Conservation (phyloP, 805 yeast genomes). For the Ogataea methanolica region DNA sequence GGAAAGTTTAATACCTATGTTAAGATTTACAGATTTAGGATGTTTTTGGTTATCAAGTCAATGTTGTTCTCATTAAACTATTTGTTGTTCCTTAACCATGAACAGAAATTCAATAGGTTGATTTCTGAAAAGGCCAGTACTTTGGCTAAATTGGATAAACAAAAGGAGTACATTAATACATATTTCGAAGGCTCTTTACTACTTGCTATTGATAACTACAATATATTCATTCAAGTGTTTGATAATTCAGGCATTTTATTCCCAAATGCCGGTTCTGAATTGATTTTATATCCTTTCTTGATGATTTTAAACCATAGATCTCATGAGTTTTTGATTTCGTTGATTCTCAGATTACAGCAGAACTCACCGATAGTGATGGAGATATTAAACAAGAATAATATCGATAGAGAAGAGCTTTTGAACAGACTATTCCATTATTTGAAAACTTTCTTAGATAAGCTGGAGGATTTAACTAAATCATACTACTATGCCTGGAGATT, state of each 20-base stretch:
- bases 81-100: constrained; percentile 36
- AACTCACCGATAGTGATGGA: constrained; percentile 31
- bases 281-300: constrained; percentile 44
- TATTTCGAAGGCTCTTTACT: constrained; percentile 33
- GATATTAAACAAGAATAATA: constrained; percentile 29
- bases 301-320: constrained; percentile 52
- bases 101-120: constrained; percentile 30
- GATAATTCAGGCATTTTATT: constrained; percentile 25
- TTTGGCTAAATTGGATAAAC: constrained; percentile 27
- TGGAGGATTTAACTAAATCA: constrained; percentile 32
- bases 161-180: constrained; percentile 27
- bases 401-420: constrained; percentile 30
- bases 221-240: constrained; percentile 30
- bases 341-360: constrained; percentile 43
- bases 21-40: constrained; percentile 28
- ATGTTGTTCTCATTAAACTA: constrained; percentile 47
- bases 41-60: constrained; percentile 38
- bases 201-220: constrained; percentile 34
- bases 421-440: constrained; percentile 30
- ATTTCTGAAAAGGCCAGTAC: constrained; percentile 27
- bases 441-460: constrained; percentile 31
- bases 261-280: constrained; percentile 39
- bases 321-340: constrained; percentile 52
- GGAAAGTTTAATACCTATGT: constrained; percentile 18
- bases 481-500: constrained; percentile 45